Conservation (phyloP, 164 flowering plant genomes). For the Tinospora cordifolia region DNA sequence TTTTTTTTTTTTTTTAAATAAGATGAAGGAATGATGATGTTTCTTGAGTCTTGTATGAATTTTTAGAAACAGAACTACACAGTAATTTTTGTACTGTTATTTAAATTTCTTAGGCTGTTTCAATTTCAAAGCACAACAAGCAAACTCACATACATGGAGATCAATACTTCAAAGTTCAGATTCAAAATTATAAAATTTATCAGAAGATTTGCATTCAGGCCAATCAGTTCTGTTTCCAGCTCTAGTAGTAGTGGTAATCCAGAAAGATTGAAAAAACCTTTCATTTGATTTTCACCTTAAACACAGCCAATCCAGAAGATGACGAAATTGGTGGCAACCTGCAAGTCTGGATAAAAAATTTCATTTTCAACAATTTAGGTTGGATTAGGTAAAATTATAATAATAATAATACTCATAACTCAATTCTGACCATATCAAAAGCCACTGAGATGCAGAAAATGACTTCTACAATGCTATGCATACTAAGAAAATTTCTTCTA, state of each 20-base stretch:
- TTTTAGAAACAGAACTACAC: background rate
- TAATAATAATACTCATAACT: too few species aligned
- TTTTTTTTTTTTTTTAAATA: too few species aligned
- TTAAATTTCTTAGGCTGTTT: background rate
- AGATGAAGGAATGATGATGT: too few species aligned
- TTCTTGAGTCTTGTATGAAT: too few species aligned
- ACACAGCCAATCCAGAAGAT: background rate
- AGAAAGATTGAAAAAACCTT: background rate
- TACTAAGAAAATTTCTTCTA: background rate
- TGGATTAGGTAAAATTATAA: constrained; percentile 1
- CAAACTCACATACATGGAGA: background rate
- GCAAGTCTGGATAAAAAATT: background rate
- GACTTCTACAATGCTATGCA: background rate
- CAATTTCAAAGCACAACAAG: background rate
- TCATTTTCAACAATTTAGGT: background rate
- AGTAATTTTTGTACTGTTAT: background rate
- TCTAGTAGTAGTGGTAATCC: background rate
- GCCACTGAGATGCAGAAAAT: background rate
- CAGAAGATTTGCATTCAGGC: background rate
- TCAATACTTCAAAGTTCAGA: background rate
- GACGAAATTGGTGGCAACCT: background rate
- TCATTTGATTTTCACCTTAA: too few species aligned
- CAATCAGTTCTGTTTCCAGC: background rate
- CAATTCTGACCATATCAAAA: background rate
- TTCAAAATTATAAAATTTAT: too few species aligned